Conservation (phyloP, 1,284 basidiomycete species). For the Lignosus rhinocerotis region DNA sequence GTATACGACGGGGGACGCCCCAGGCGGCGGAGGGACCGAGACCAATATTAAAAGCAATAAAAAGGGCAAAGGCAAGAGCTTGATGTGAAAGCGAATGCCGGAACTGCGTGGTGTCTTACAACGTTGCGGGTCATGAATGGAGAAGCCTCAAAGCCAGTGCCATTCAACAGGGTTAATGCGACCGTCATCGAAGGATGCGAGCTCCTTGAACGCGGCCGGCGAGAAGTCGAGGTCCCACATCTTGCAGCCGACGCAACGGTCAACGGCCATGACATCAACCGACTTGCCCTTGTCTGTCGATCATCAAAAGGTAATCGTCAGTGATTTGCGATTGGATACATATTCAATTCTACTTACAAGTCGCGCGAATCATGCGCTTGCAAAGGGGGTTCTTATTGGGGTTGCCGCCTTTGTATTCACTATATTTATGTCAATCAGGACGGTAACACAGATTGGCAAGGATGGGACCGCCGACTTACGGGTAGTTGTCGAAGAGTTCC, state of each 20-base stretch:
- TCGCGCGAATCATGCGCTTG: slow-evolving; percentile 42
- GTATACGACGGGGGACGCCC: slow-evolving; percentile 22
- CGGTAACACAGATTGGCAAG: not conserved
- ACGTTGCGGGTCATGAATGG: not conserved
- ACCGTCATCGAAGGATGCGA: slow-evolving; percentile 44
- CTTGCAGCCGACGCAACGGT: slow-evolving; percentile 61
- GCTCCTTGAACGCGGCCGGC: slow-evolving; percentile 49
- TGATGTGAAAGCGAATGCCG: not conserved
- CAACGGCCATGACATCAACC: slow-evolving; percentile 52
- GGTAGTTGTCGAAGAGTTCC: slow-evolving; percentile 58
- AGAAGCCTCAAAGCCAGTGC: slow-evolving; percentile 38
- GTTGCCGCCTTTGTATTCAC: slow-evolving; percentile 50
- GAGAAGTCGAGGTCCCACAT: slow-evolving; percentile 58
- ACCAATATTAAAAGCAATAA: slow-evolving; percentile 23
- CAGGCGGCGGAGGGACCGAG: slow-evolving; percentile 26
- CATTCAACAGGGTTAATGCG: slow-evolving; percentile 53
- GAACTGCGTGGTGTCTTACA: slow-evolving; percentile 2
- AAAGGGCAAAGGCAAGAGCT: slow-evolving; percentile 16
- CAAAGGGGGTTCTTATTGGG: slow-evolving; percentile 70
- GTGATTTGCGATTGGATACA: not conserved
- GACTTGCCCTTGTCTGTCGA: slow-evolving; percentile 50
- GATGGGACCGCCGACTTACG: slow-evolving; percentile 42
- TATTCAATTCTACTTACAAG: slow-evolving; percentile 43
- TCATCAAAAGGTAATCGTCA: not conserved
- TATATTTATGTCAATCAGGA: slow-evolving; percentile 24